Evolutionary conservation across 805 yeast genomes (phyloP).

Genomic region (Saturnispora kantuleensis): DNA sequence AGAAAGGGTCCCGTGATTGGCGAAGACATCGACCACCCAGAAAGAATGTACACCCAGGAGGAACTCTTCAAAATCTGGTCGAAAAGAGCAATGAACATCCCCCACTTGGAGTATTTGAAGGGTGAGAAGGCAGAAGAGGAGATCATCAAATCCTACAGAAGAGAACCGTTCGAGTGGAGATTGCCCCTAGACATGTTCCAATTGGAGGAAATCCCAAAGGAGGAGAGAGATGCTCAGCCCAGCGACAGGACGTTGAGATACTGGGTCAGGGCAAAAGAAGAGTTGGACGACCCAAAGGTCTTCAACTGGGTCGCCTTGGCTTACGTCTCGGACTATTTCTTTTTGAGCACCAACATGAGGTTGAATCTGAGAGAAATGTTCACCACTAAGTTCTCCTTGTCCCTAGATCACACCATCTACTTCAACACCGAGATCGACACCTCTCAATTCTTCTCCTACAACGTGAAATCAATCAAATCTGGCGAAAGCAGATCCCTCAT

Average conservation of each 20-base stretch:
- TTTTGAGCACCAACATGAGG: slow-evolving; percentile 43
- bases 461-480: slow-evolving; percentile 39
- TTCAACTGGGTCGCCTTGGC: slow-evolving; percentile 50
- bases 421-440: slow-evolving; percentile 46
- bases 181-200: slow-evolving; percentile 27
- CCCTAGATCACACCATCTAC: slow-evolving; percentile 58
- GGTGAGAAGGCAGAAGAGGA: slow-evolving; percentile 14
- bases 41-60: slow-evolving; percentile 21
- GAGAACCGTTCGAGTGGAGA: slow-evolving; percentile 28
- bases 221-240: slow-evolving; percentile 13
- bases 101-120: slow-evolving; percentile 18
- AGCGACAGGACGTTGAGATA: slow-evolving; percentile 24
- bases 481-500: slow-evolving; percentile 45
- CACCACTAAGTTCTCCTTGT: slow-evolving; percentile 42
- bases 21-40: slow-evolving; percentile 21
- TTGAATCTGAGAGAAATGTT: slow-evolving; percentile 37
- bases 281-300: slow-evolving; percentile 18
- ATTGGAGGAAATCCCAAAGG: slow-evolving; percentile 14
- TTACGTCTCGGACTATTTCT: slow-evolving; percentile 48
- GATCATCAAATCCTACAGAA: slow-evolving; percentile 20
- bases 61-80: slow-evolving; percentile 24
- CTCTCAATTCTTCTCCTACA: slow-evolving; percentile 37
- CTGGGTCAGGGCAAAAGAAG: slow-evolving; percentile 24
- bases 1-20: slow-evolving; percentile 22
- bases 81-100: slow-evolving; percentile 14